Evolutionary conservation across 192 early-diverging fungal species (phyloP), one percentile per base, ranked within the genome.

Genomic region (Coemansia sp.): DNA sequence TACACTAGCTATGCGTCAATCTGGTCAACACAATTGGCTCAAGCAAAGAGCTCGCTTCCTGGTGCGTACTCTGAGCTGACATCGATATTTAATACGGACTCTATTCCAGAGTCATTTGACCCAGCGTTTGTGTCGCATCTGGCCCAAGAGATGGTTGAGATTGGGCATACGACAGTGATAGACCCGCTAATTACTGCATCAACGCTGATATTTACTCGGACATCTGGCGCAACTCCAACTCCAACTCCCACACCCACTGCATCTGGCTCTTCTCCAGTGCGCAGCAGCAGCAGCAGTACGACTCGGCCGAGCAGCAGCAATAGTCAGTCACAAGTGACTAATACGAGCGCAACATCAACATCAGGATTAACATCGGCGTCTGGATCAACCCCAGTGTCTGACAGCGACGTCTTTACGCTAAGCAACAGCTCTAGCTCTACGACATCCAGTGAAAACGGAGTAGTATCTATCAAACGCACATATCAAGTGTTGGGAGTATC

Each of bases 61-160:
- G 70, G 46, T 5, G 76, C 76, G 8, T 78, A 78, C 53, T 23
- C 59, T 17, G 42, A 62, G 55, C 60, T 78, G 37, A 78, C 69
- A 2, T 63, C 69, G 19, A 64, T 64, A 37, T 70, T 70, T 36
- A 62, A 57, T 14, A 70, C 69, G 1, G 41, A 63, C 41, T 19
- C 9, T 2, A 62, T 78, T n/a, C 76, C 76, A 10, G 62, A 27
- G 11, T 60, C 76, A n/a, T 73, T 69, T 63, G 64, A 78, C 42
- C 36, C 76, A 0, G 71, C 29, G 12, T 78, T 73, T 63, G 70
- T 69, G 5, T 73, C 70, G 36, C 44, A 78, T 29, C 59, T 78
- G 17, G 76, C 66, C 1, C 32, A 66, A 34, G 70, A 78, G 53
- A 69, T 78, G 71, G 23, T 72, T 8, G 58, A 69, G 45, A 69